A percentile compares a stretch with the other conserved stretches of the same genome.
phyloP scores from a whole-genome alignment of 2,329 filamentous ascomycete genomes.

The Arthrobotrys entomopaga region DNA sequence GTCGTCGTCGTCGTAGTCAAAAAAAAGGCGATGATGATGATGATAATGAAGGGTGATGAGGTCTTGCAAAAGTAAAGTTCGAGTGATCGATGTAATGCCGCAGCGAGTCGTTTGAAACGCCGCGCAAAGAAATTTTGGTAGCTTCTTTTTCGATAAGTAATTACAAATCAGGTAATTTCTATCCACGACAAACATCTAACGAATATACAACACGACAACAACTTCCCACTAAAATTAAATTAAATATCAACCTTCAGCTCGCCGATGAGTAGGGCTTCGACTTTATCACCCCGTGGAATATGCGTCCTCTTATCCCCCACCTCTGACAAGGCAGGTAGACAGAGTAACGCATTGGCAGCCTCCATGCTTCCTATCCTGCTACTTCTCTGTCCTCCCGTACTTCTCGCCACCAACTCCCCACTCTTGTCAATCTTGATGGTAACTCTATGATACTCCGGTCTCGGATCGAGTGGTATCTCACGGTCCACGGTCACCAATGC shows the following conservation, averaged over 20 bases:
- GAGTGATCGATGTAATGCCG: not conserved
- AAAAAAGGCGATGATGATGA: too few species aligned
- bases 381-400: slow-evolving; percentile 90
- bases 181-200: slow-evolving; percentile 16
- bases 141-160: slow-evolving; percentile 38
- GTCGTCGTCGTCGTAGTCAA: too few species aligned
- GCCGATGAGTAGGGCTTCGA: slow-evolving; percentile 84
- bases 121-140: slow-evolving; percentile 53
- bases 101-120: not conserved
- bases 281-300: slow-evolving; percentile 60
- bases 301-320: slow-evolving; percentile 74
- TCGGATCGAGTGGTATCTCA: slow-evolving; percentile 76
- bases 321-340: slow-evolving; percentile 74
- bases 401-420: slow-evolving; percentile 76
- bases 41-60: too few species aligned
- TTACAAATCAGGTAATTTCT: not conserved
- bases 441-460: slow-evolving; percentile 91
- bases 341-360: slow-evolving; percentile 86
- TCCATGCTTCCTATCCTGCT: slow-evolving; percentile 88
- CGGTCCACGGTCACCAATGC: slow-evolving; percentile 78
- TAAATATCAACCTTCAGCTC: slow-evolving; percentile 60
- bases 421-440: slow-evolving; percentile 71
- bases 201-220: slow-evolving; percentile 30
- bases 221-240: too few species aligned
- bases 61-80: not conserved